These are phyloP conservation scores for Vigna trinervia DNA, from an alignment of 306 rosid genomes.

Conservation along the genomic window DNA sequence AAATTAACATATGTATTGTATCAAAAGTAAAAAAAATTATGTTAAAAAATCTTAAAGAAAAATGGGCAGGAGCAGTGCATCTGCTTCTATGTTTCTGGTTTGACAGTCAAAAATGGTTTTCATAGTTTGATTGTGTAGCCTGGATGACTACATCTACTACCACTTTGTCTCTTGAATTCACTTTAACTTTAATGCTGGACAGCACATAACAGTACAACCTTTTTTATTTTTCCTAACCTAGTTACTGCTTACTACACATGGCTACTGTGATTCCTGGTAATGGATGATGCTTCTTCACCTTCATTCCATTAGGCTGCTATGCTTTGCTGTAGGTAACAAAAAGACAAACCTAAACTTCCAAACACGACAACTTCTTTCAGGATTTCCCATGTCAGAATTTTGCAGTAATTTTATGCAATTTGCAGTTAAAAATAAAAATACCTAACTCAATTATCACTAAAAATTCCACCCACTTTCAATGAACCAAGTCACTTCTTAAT, in stretches of 20 bases:
- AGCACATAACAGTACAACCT: constrained; percentile 16
- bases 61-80: too few species aligned
- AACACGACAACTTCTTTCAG: background rate
- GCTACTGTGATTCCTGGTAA: constrained; percentile 36
- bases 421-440: constrained; percentile 35
- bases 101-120: background rate
- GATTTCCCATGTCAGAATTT: constrained; percentile 15
- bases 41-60: too few species aligned
- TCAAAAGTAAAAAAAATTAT: too few species aligned
- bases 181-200: constrained; percentile 46
- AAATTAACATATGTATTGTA: too few species aligned
- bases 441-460: background rate
- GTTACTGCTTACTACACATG: constrained; percentile 34
- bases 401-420: constrained; percentile 24
- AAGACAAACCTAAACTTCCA: constrained; percentile 43
- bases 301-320: constrained; percentile 2
- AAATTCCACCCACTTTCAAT: constrained; percentile 13
- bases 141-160: background rate
- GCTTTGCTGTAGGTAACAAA: constrained; percentile 34
- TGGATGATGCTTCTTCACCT: background rate
- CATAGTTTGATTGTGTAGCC: constrained; percentile 5
- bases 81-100: background rate
- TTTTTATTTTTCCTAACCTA: constrained; percentile 37
- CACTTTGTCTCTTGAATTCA: constrained; percentile 3
- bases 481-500: too few species aligned